Evolutionary conservation across 768 basidiomycete species (phyloP).

Genomic region (Galerina sulciceps): DNA sequence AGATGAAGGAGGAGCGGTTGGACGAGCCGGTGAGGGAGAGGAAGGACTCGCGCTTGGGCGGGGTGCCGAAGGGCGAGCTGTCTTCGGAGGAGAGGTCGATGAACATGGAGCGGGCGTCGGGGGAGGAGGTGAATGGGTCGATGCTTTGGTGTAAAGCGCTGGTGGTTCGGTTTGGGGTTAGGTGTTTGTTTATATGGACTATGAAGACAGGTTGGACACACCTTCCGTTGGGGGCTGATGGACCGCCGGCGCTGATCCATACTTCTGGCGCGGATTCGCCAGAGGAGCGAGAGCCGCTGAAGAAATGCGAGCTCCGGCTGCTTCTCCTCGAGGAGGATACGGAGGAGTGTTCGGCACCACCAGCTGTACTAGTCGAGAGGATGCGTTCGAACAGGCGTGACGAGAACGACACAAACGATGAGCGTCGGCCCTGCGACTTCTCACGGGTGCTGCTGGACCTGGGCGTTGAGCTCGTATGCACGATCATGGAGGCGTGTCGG

Average conservation of each 20-base stretch:
- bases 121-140: constrained; percentile 46
- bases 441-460: constrained; percentile 14
- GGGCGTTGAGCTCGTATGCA: constrained; percentile 16
- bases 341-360: constrained; percentile 27
- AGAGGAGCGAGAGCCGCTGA: constrained; percentile 1
- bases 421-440: constrained; percentile 28
- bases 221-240: constrained; percentile 28
- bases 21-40: constrained; percentile 42
- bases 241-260: constrained; percentile 38
- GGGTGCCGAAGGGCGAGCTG: constrained; percentile 22
- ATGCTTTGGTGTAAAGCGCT: constrained; percentile 25
- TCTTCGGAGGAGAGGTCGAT: constrained; percentile 38
- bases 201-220: constrained; percentile 7
- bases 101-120: constrained; percentile 48
- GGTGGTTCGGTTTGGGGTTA: not conserved
- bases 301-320: constrained; percentile 18
- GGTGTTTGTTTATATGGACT: not conserved
- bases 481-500: constrained; percentile 34
- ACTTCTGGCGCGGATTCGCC: constrained; percentile 27
- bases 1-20: constrained; percentile 22
- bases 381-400: constrained; percentile 39
- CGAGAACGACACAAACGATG: constrained; percentile 38
- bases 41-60: constrained; percentile 44
- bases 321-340: constrained; percentile 18
- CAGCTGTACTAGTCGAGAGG: constrained; percentile 8